Evolutionary conservation across 805 yeast genomes (phyloP).

Genomic region (Pichia kluyveri): DNA sequence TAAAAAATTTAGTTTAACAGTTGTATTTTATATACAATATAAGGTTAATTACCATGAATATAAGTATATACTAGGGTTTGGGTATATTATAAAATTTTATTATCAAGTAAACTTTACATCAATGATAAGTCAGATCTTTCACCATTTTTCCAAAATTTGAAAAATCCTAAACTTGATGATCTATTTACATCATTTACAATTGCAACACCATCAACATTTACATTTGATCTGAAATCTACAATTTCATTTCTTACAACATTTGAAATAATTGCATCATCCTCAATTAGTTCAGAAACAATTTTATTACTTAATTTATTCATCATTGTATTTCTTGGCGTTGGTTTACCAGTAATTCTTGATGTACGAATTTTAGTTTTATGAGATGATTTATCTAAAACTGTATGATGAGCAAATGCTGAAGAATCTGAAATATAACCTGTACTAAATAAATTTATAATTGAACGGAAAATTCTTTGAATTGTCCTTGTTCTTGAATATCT

Average conservation of each 20-base stretch:
- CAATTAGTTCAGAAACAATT: conserved; percentile 18
- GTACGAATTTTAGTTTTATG: conserved; percentile 23
- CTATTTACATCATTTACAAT: conserved; percentile 5
- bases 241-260: conserved; percentile 9
- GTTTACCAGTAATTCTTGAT: conserved; percentile 23
- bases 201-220: neutral
- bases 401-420: conserved; percentile 19
- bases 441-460: conserved; percentile 23
- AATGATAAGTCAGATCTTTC: neutral
- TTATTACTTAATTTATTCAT: conserved; percentile 15
- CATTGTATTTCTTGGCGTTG: conserved; percentile 22
- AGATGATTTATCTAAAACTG: conserved; percentile 15
- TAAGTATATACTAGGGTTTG: too few relatives aligned
- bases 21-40: too few relatives aligned
- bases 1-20: too few relatives aligned
- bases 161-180: neutral
- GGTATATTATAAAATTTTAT: too few relatives aligned
- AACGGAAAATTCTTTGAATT: conserved; percentile 24
- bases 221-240: neutral
- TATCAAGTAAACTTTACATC: too few relatives aligned
- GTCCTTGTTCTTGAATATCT: conserved; percentile 27
- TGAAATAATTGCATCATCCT: conserved; percentile 11
- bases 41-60: too few relatives aligned
- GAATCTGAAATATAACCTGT: conserved; percentile 29
- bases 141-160: conserved; percentile 8